Base-by-base conservation (phyloP, 306 rosid species). In the Acacia crassicarpa region DNA sequence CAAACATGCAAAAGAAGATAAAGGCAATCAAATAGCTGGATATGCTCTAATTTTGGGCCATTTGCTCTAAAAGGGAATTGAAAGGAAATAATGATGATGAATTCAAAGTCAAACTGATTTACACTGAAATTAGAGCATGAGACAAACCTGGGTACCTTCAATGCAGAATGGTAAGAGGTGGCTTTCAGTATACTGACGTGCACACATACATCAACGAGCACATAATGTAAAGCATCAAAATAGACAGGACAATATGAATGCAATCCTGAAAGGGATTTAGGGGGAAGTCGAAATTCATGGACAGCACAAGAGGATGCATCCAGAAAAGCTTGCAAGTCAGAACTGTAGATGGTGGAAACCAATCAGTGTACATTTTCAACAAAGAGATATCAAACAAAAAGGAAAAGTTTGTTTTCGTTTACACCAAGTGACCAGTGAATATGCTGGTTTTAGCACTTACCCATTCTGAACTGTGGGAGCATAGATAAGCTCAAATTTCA, bases 401-500 rank as follows among this genome's bases (percentile, higher is more conserved):
- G 65, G 25, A 77, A 66, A 71, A 75, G 78, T 40, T 13, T 67
- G 65, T 16, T 80, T 35, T 48, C 61, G 65, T 65, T 72, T 33
- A 72, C 32, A 76, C 35, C 61, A 76, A 20, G 35, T 38, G 74
- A 74, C 58, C 72, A 72, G 72, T 48, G 58, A 76, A 83, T 44
- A 72, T 74, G 77, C 62, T 33, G 65, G 49, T 77, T 49, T 77
- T 43, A 68, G 45, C 33, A 81, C 87, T 84, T 89, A 95, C 99
- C 92, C 92, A 73, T 87, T 81, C 81, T 81, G 93, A 46, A 67
- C 77, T 75, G 80, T 53, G 48, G 98, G 88, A 66, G 96, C 93
- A 90, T 89, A 91, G 88, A 92, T 75, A 77, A 95, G 97, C 90
- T 95, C 99, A 87, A 95, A 93, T 88, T 93, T 95, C 88, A 95